Evolutionary conservation across 1,139 yeast genomes (phyloP), one percentile per base, ranked within the genome.

Genomic region (Suhomyces kunorum): DNA sequence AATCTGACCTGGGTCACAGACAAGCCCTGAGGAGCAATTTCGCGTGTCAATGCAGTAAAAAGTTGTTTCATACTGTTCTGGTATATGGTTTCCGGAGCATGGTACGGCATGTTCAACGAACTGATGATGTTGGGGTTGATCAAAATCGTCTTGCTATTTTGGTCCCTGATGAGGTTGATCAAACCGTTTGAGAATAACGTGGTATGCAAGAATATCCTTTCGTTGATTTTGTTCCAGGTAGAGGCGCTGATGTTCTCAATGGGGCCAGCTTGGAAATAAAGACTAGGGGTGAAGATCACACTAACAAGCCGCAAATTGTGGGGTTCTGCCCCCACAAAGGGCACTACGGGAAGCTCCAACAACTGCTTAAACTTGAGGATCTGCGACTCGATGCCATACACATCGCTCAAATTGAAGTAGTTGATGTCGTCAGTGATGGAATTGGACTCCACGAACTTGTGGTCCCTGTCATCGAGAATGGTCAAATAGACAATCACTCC

Each of bases 401-500:
- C 44, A 15, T 59, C 61, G 35, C 59, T 58, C 39, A 71, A 49
- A 43, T 71, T 69, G 39, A 72, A 55, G 48, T 68, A 71, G 66
- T 74, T 55, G 66, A 80, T 55, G 70, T 70, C 59, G 66, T 75
- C 64, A 64, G 76, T 51, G 72, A 80, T 56, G 68, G 78, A 59
- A 76, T 81, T 78, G 36, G 75, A 69, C 46, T 74, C 77, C 33
- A 87, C 76, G 42, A 80, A 73, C 45, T 71, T 75, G 39, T 76
- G 71, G 50, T 86, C 94, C 36, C 74, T 77, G 8, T 78, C 80
- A 44, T 83, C 83, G 9, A 81, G 64, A 4, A 87, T 80, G 1
- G 94, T 82, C 50, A 87, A 70, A 59, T 83, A 87, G 3, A 87
- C 89, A 23, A 87, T 82, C 55, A 85, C 85, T 1, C 96, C 95